Evolutionary conservation across 306 rosid genomes (phyloP), one percentile per base, ranked within the genome.

Genomic region (Pyrus bretschneideri): DNA sequence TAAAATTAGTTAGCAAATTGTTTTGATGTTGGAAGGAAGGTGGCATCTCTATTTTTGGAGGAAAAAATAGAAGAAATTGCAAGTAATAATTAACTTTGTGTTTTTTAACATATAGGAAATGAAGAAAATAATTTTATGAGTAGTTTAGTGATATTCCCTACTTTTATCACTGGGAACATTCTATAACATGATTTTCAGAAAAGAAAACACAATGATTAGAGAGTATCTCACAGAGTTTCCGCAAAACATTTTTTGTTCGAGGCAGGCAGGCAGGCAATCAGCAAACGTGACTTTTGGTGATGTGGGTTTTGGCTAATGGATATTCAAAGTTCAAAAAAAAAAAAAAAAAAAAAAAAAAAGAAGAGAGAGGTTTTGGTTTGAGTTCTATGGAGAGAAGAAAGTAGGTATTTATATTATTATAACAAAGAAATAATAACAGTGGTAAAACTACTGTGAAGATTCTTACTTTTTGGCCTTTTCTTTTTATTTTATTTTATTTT

Each of bases 391-490:
- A 31, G 71, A 66, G 75, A 22, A 77, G 85, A 76, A 79, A 84
- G 88, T 81, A 81, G 78, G 84, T 76, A 7, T 76, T 76, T 66
- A 74, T 35, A 46, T 22, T 45, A 29, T 67, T 40, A 49, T 54
- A 17, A 29, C 29, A 79, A 78, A 61, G 73, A 61, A 76, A 84
- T 51, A 51, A 5, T 51, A 82, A 74, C 65, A 78, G 78, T 81
- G 81, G 80, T 38, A 84, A 18, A 51, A 83, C 85, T 76, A 83
- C 98, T 87, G 85, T 87, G 83, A 86, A 91, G 93, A 94, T 90
- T 88, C 95, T 84, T 79, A 51, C 70, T 66, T 85, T 86, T 69
- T 86, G 75, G 80, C 81, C 72, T 85, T 74, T 78, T 76, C 65
- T 42, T 57, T 58, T 72, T 12, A 38, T 61, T 40, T 73, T 12